These are phyloP conservation scores for Entomortierella parvispora DNA, from an alignment of 192 early-diverging fungal species.

Conservation along the genomic window DNA sequence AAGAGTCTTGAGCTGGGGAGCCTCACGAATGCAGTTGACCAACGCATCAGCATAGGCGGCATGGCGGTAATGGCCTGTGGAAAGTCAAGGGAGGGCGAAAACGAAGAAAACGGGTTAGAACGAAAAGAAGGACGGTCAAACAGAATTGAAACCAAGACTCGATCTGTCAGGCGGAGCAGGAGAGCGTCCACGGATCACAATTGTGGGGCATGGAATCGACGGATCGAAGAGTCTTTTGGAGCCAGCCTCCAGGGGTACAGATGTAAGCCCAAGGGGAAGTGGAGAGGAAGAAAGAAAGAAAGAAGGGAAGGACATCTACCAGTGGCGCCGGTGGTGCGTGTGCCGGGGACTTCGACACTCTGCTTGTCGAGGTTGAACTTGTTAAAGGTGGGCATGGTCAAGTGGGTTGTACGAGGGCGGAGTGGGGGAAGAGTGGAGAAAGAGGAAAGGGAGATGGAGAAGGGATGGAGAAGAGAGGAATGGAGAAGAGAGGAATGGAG, in stretches of 20 bases:
- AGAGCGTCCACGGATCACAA: neutral
- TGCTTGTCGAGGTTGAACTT: slow-evolving; percentile 62
- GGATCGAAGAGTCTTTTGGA: no score
- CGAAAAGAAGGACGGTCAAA: neutral
- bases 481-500: neutral
- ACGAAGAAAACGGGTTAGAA: neutral
- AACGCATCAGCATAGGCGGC: slow-evolving; percentile 44
- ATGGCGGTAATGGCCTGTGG: slow-evolving; percentile 61
- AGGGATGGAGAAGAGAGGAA: neutral
- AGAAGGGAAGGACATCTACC: slow-evolving; percentile 35
- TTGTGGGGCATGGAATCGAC: no score
- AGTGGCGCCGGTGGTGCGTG: slow-evolving; percentile 60
- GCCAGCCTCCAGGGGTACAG: no score
- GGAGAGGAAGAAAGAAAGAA: neutral
- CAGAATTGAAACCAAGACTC: neutral
- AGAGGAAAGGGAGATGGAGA: neutral
- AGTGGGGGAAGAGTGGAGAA: neutral
- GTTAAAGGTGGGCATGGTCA: slow-evolving; percentile 27
- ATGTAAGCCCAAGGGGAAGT: neutral
- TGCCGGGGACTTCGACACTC: slow-evolving; percentile 59
- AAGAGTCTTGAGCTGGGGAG: slow-evolving; percentile 60
- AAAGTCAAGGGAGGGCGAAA: neutral
- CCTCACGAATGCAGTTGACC: slow-evolving; percentile 43
- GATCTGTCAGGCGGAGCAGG: neutral
- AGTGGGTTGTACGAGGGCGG: neutral